Evolutionary conservation across 768 basidiomycete genomes (phyloP), one percentile per base, ranked within the genome.

Genomic region (Lepiota venenata): DNA sequence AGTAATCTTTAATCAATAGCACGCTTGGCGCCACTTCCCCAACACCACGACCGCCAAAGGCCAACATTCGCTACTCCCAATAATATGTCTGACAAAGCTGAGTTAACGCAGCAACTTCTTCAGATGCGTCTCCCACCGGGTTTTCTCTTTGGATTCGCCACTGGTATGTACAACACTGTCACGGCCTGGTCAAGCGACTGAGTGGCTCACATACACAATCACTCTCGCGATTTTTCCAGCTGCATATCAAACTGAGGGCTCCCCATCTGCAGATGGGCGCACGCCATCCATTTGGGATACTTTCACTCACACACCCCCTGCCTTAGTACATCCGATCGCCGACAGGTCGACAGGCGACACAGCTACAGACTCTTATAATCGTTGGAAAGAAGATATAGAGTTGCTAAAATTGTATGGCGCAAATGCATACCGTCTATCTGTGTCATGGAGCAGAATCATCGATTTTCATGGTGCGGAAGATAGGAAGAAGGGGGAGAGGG

Each of bases 211-310:
- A 21, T 27, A 6, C 22, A 55, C 27, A 7, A 16, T 39, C 32
- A 32, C 16, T 42, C 16, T 14, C 29, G 25, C n/a, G 6, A 15
- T n/a, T 38, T 39, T 35, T 32, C 22, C 67, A 74, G 89, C 85
- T 15, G 75, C 80, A 55, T 88, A 87, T 64, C 87, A 90, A 70
- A 85, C 86, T 42, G 88, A 90, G 69, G 88, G 87, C 6, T 83
- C 85, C 0, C 74, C 80, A 16, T 63, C 74, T 42, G 72, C 69
- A 9, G 79, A 71, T 45, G 78, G 78, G n/a, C 81, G 84, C 46
- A 80, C 82, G 0, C 81, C 79, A 52, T 83, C 83, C 20, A 81
- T 88, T 58, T 90, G 88, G 87, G 87, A 91, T 63, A 83, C 79
- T 50, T 88, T 88, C 66, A 78, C 82, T 22, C 76, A 80, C 50